Percentiles rank a stretch among this genome's conserved stretches.
Evolutionary conservation across 495 filamentous ascomycete genomes (phyloP).

Genomic region (Lasiosphaeria miniovina): DNA sequence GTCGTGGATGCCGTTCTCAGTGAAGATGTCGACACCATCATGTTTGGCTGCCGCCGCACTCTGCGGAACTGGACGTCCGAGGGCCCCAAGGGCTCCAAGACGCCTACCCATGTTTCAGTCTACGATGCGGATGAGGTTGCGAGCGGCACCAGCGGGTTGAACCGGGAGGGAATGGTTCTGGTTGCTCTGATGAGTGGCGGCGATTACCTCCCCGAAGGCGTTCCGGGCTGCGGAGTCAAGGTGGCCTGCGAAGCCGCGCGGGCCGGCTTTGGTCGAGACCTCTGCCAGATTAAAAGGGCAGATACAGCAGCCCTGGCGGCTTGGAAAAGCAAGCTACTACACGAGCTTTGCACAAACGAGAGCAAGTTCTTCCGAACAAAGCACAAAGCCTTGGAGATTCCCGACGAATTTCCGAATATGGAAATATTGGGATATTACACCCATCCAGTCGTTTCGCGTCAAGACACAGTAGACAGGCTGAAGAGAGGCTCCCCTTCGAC

Average conservation of each 20-base stretch:
- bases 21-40: slow-evolving; percentile 96
- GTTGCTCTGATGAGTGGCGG: slow-evolving; percentile 95
- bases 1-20: slow-evolving; percentile 94
- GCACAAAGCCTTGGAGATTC: slow-evolving; percentile 70
- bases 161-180: slow-evolving; percentile 86
- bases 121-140: slow-evolving; percentile 57
- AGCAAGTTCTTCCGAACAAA: slow-evolving; percentile 74
- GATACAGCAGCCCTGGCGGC: slow-evolving; percentile 52
- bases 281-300: slow-evolving; percentile 58
- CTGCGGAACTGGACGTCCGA: slow-evolving; percentile 84
- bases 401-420: slow-evolving; percentile 74
- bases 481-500: slow-evolving; percentile 59
- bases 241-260: slow-evolving; percentile 84
- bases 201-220: slow-evolving; percentile 88
- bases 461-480: slow-evolving; percentile 57
- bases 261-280: slow-evolving; percentile 78
- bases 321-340: slow-evolving; percentile 73
- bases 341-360: slow-evolving; percentile 80
- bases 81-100: slow-evolving; percentile 54
- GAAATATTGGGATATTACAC: slow-evolving; percentile 83
- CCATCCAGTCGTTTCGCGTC: slow-evolving; percentile 71
- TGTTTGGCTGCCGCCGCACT: slow-evolving; percentile 84
- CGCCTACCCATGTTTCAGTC: slow-evolving; percentile 82
- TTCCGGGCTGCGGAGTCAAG: slow-evolving; percentile 83
- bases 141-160: slow-evolving; percentile 48